Evolutionary conservation across 2,329 filamentous ascomycete genomes (phyloP), one percentile per base, ranked within the genome.

Genomic region (Capronia epimyces): DNA sequence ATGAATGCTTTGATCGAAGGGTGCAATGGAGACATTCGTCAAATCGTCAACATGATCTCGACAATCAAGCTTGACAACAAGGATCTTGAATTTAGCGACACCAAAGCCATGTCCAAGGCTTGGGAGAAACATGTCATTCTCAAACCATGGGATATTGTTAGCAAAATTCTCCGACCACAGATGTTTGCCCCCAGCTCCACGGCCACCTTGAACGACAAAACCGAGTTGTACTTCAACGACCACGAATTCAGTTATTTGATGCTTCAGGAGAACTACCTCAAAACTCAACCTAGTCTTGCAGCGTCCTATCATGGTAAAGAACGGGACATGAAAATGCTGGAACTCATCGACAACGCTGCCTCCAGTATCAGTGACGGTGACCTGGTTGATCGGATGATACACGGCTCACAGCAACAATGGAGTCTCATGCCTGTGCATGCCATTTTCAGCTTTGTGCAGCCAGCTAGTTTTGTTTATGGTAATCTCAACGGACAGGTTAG

Each of bases 181-280:
- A 81, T 96, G 69, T 98, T 97, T 69, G 79, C 87, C 20, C 79
- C 83, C 3, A 82, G 83, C 43, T 94, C 89, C 70, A 94, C 88
- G 60, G 76, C 87, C 2, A 95, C 89, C 0, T 74, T 98, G 29
- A 97, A 97, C 66, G 91, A 98, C 68, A 98, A 98, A 75, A 93
- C 94, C 56, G 91, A 98, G 70, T 81, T 98, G 1, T 98, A 98
- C 69, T 98, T 98, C 76, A 97, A 98, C 67, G 93, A 98, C 63
- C 93, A 98, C 65, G 93, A 98, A 63, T 95, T 97, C 71, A 96
- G 89, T 64, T 93, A 84, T 64, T 75, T 98, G 46, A 97, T 98
- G 93, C 83, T 98, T 41, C 93, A 98, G 67, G 94, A 98, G 68
- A 98, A 98, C 65, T 98, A 98, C 62, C 77, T 98, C 10, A 85